Base-by-base conservation (phyloP, 352 stramenopile species). In the Thalassiosira livingstoniorum region DNA sequence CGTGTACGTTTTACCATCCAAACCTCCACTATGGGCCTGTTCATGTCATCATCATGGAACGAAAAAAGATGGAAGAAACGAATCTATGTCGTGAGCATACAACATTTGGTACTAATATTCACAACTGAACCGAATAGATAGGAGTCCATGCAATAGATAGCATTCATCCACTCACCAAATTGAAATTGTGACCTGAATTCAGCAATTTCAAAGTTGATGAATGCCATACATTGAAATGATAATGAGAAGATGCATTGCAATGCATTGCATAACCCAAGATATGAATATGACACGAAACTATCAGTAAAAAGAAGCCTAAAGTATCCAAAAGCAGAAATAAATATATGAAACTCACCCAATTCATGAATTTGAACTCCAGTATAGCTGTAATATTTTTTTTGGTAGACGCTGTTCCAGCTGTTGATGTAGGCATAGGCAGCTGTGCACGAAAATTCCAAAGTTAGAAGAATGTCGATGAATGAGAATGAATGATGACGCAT, bases 351-450 rank as follows among this genome's bases (percentile, higher is more conserved):
- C 29, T 70, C 35, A 27, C 43, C 54, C n/a, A 71, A 66, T 58
- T 82, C 75, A 55, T 78, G 66, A 13, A 65, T 61, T 39, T 69
- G 42, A 11, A 86, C 67, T 45, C 54, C 62, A 31, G 53, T 27
- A 58, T 61, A 75, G 37, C 75, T 76, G 62, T 83, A 84, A 42
- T 82, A 72, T 23, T 77, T 39, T 53, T 42, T 57, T 64, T 87
- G 67, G 43, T 65, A 81, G 4, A 81, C 43, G 25, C 32, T 60
- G 4, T 65, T 37, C 55, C 66, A 78, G 2, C 53, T 65, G 74
- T 81, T 82, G 2, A 86, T 47, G n/a, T 71, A 79, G 18, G 62
- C 74, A 71, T 81, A 81, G n/a, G n/a, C n/a, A n/a, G 66, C 57
- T 71, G 66, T 65, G 43, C 13, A 34, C 37, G 54, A 74, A 18